Conservation (phyloP, 225 moss, liverwort and hornwort genomes). For the Neckera pumila region DNA sequence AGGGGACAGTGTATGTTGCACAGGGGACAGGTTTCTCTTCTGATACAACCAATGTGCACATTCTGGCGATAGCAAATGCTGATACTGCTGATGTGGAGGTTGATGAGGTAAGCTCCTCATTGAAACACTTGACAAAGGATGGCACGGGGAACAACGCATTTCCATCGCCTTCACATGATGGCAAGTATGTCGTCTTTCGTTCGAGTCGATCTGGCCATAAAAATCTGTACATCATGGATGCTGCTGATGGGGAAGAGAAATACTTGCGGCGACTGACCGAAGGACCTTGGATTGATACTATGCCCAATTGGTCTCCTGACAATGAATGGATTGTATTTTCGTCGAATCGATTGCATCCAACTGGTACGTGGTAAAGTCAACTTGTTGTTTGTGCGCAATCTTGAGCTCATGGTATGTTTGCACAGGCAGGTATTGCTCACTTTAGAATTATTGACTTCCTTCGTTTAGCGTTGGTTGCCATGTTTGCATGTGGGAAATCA, state of each 20-base stretch:
- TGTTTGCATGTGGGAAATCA: not conserved
- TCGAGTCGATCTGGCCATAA: constrained; percentile 63
- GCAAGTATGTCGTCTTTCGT: constrained; percentile 77
- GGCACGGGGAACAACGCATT: constrained; percentile 71
- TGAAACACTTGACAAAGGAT: constrained; percentile 39
- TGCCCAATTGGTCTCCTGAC: constrained; percentile 75
- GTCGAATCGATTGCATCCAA: constrained; percentile 50
- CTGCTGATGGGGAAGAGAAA: constrained; percentile 58
- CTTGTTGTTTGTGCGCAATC: not conserved
- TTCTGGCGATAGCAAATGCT: constrained; percentile 40
- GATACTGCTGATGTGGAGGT: constrained; percentile 28
- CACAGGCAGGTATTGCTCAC: not conserved
- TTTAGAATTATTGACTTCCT: not conserved
- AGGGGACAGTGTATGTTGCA: constrained; percentile 30
- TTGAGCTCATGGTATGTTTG: not conserved
- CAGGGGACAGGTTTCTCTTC: constrained; percentile 27
- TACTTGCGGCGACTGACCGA: constrained; percentile 57
- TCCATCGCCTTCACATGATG: constrained; percentile 72
- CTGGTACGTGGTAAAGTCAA: not conserved
- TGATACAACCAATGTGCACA: constrained; percentile 17
- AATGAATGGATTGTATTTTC: constrained; percentile 77
- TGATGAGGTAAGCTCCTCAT: constrained; percentile 4
- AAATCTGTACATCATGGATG: constrained; percentile 89
- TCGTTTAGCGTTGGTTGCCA: not conserved
- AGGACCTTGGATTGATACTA: constrained; percentile 69